phyloP scores from a whole-genome alignment of 805 yeast genomes.

The Ogataea dorogensis region DNA sequence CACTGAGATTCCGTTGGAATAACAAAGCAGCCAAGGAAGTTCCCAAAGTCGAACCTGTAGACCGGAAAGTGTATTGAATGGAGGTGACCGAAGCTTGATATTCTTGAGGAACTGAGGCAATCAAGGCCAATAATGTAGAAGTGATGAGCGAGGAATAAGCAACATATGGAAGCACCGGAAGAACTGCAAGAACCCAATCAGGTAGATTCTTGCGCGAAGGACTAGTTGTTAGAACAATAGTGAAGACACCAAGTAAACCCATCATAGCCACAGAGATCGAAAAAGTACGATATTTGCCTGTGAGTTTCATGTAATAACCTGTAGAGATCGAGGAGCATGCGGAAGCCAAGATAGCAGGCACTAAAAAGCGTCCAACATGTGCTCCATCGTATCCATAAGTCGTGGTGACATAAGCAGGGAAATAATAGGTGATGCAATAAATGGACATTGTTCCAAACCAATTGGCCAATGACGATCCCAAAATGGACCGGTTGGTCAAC shows the following conservation, averaged over 20 bases:
- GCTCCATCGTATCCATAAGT: conserved; percentile 53
- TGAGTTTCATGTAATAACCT: conserved; percentile 60
- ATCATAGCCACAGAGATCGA: conserved; percentile 42
- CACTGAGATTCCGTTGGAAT: conserved; percentile 46
- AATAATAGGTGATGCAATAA: conserved; percentile 49
- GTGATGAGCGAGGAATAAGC: conserved; percentile 62
- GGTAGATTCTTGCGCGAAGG: conserved; percentile 24
- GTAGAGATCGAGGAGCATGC: conserved; percentile 62
- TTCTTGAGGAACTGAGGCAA: conserved; percentile 68
- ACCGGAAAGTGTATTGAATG: conserved; percentile 62
- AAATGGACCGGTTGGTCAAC: conserved; percentile 54
- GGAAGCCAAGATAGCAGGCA: conserved; percentile 60
- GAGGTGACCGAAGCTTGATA: conserved; percentile 68
- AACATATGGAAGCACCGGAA: conserved; percentile 50
- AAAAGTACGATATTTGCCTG: conserved; percentile 58
- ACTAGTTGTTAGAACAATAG: conserved; percentile 20
- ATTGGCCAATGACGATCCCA: conserved; percentile 63
- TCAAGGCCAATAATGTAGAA: conserved; percentile 62
- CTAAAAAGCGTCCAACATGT: conserved; percentile 55
- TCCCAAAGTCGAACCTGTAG: conserved; percentile 66
- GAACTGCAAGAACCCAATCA: conserved; percentile 40
- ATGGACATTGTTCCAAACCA: conserved; percentile 56
- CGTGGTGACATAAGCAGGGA: conserved; percentile 60
- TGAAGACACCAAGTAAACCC: conserved; percentile 43
- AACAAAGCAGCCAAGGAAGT: conserved; percentile 64